phyloP scores from a whole-genome alignment of 2,329 filamentous ascomycete species.

The Cercospora sojina region DNA sequence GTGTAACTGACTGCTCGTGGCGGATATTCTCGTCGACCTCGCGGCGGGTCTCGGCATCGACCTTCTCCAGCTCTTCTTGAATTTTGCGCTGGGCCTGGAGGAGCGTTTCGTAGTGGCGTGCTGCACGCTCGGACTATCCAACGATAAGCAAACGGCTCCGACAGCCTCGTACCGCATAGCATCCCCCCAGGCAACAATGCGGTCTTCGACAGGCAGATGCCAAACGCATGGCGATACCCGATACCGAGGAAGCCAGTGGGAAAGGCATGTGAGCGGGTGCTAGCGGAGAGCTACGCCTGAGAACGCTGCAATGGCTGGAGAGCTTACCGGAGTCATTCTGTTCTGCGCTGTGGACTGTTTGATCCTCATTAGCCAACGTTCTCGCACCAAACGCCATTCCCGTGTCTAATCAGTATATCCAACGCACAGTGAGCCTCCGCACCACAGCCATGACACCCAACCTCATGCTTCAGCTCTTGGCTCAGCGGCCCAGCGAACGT shows the following conservation, averaged over 20 bases:
- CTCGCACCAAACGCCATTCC: slow-evolving; percentile 1
- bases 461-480: neutral
- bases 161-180: neutral
- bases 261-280: neutral
- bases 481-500: neutral
- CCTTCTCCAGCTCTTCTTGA: slow-evolving; percentile 85
- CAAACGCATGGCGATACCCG: neutral
- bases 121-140: slow-evolving; percentile 87
- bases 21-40: slow-evolving; percentile 82
- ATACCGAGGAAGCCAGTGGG: neutral
- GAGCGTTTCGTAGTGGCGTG: slow-evolving; percentile 85
- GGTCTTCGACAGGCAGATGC: neutral
- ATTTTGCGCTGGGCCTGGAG: slow-evolving; percentile 85
- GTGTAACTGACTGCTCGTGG: slow-evolving; percentile 73
- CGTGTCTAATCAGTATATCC: neutral
- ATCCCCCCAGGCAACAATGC: neutral
- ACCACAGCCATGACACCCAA: neutral
- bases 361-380: slow-evolving; percentile 1
- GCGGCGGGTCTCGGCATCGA: slow-evolving; percentile 79
- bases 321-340: slow-evolving; percentile 73
- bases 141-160: slow-evolving; percentile 21
- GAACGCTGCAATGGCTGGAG: neutral
- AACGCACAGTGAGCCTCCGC: neutral
- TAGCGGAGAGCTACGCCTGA: neutral
- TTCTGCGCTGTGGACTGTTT: slow-evolving; percentile 48